phyloP scores from a whole-genome alignment of 2,329 filamentous ascomycete species.

The Pleurostoma richardsiae region DNA sequence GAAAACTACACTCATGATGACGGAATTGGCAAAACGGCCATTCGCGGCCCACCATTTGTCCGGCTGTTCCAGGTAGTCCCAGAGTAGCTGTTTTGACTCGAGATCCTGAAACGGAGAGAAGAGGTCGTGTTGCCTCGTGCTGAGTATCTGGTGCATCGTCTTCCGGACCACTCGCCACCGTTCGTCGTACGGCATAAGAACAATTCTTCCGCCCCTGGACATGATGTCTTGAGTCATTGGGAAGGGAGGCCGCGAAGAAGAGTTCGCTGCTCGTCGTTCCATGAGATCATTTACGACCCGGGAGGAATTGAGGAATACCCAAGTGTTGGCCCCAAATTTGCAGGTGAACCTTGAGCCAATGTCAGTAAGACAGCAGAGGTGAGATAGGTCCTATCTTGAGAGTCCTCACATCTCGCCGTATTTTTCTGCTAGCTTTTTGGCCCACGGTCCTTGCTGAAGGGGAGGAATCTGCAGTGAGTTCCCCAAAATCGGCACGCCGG shows the following conservation, averaged over 20 bases:
- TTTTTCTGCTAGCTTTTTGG: background rate
- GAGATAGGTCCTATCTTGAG: background rate
- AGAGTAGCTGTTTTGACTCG: conserved; percentile 18
- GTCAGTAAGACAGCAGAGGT: background rate
- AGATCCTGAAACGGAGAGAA: conserved; percentile 24
- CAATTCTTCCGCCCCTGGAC: conserved; percentile 19
- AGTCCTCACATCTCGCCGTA: background rate
- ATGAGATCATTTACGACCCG: conserved; percentile 31
- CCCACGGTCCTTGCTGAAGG: background rate
- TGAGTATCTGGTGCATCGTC: conserved; percentile 24
- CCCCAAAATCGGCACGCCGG: background rate
- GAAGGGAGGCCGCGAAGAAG: conserved; percentile 11
- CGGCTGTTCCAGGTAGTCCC: conserved; percentile 17
- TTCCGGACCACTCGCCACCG: conserved; percentile 20
- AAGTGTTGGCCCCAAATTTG: conserved; percentile 27
- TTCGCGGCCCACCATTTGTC: conserved; percentile 18
- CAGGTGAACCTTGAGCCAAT: background rate
- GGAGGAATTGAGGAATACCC: conserved; percentile 33
- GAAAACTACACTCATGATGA: conserved; percentile 26
- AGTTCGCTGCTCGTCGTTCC: conserved; percentile 24
- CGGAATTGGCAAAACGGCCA: conserved; percentile 19
- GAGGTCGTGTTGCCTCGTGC: conserved; percentile 12
- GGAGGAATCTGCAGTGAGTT: background rate
- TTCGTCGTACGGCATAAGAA: conserved; percentile 21
- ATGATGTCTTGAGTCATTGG: conserved; percentile 17